Evolutionary conservation across 441 rosid species (phyloP).

Genomic region (Adansonia grandidieri): DNA sequence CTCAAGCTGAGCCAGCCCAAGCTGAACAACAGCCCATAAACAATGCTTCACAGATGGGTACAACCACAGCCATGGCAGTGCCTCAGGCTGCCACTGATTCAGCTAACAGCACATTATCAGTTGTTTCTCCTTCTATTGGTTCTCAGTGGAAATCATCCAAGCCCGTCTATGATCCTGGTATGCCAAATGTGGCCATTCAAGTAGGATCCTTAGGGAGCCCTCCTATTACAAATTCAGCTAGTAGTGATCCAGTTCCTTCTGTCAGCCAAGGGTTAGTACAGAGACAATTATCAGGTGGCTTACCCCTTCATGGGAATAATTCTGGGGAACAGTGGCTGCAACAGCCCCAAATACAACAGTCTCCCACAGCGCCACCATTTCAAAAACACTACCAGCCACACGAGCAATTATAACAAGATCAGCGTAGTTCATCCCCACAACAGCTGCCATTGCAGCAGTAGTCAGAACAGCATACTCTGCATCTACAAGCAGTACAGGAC

Average conservation of each 20-base stretch:
- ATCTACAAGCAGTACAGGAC: slow-evolving; percentile 62
- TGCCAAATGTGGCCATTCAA: slow-evolving; percentile 49
- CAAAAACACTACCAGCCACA: slow-evolving; percentile 57
- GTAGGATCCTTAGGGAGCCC: slow-evolving; percentile 47
- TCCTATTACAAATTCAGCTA: slow-evolving; percentile 47
- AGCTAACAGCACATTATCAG: slow-evolving; percentile 34
- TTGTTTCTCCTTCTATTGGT: slow-evolving; percentile 26
- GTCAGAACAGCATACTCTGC: slow-evolving; percentile 50
- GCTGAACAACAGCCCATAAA: slow-evolving; percentile 50
- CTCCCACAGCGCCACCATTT: slow-evolving; percentile 47
- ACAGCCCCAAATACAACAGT: slow-evolving; percentile 48
- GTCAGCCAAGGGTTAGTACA: slow-evolving; percentile 59
- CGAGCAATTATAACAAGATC: slow-evolving; percentile 59
- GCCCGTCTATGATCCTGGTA: slow-evolving; percentile 44
- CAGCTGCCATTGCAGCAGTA: slow-evolving; percentile 51
- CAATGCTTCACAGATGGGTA: slow-evolving; percentile 45
- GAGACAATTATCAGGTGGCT: slow-evolving; percentile 60
- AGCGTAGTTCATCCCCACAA: slow-evolving; percentile 50
- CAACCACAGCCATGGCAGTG: slow-evolving; percentile 40
- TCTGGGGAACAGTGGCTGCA: slow-evolving; percentile 59
- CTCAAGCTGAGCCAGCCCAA: slow-evolving; percentile 60
- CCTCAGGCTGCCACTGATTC: slow-evolving; percentile 60
- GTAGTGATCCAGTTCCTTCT: slow-evolving; percentile 56
- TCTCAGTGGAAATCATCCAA: slow-evolving; percentile 67
- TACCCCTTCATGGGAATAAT: slow-evolving; percentile 49